Base-by-base conservation (phyloP, 2,329 filamentous ascomycete genomes). In the Didymella arachidicola region DNA sequence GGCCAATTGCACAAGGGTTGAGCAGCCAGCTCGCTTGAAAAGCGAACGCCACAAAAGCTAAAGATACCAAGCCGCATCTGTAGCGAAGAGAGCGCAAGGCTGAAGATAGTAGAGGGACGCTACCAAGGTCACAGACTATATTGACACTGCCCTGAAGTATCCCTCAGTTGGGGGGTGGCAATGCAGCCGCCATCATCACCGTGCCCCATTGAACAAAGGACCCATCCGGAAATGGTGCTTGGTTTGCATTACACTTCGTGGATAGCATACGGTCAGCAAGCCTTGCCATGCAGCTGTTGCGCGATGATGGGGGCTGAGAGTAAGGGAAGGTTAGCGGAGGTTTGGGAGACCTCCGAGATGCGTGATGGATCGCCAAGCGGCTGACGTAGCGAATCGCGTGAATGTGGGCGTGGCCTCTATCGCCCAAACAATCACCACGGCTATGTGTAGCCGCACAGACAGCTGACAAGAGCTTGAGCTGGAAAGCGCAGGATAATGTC, bases 401-500 rank as follows among this genome's bases (percentile, higher is more conserved):
- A 30, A 38, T 22, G 45, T 53, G 44, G 25, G 57, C 29, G 57
- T 59, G 57, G 46, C 57, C 57, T 59, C 16, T 48, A 10, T 51
- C 10, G 41, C 34, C 46, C 51, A 42, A 47, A 59, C 46, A 47
- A 27, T 50, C 41, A 42, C 39, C 50, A 50, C 29, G 45, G 57
- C 46, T 12, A 55, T 55, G 45, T 50, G 36, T 30, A 51, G 41
- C 51, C 57, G 27, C 41, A 47, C 46, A 32, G 42, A 41, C 57
- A 51, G 51, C 36, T 46, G 51, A 47, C 47, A 36, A 27, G 18
- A 42, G 51, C 41, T 52, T 29, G 25, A 52, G 47, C 42, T 34
- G 34, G 32, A 14, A 41, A 27, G 44, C 18, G 38, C 42, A 29
- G 49, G 46, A 55, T 45, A 8, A 75, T 75, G 72, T 63, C 66